Evolutionary conservation across 257 asterid species (phyloP).

Genomic region (Ilex aquifolium): DNA sequence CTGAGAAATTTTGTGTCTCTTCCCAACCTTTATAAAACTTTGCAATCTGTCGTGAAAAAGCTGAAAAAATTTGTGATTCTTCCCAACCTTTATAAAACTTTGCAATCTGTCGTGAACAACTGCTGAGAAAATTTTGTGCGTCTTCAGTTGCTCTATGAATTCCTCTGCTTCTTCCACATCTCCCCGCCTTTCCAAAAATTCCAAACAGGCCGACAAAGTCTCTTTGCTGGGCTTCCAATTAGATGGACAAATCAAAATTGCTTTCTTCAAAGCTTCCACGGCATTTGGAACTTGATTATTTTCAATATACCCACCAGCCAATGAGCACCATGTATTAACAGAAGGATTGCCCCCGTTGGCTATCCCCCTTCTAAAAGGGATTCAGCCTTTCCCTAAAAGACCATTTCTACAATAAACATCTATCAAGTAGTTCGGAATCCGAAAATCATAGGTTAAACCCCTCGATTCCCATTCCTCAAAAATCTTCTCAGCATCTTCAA

Average conservation of each 20-base stretch:
- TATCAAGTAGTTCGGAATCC: conserved; percentile 52
- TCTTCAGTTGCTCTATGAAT: conserved; percentile 26
- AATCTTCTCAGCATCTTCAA: conserved; percentile 45
- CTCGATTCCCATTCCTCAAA: conserved; percentile 56
- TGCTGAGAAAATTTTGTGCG: conserved; percentile 13
- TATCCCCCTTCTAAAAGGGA: conserved; percentile 28
- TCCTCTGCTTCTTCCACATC: conserved; percentile 37
- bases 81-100: conserved; percentile 7
- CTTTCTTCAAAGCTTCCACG: conserved; percentile 51
- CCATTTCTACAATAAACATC: conserved; percentile 50
- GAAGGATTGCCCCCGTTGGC: conserved; percentile 43
- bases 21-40: conserved; percentile 7
- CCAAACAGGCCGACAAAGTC: conserved; percentile 38
- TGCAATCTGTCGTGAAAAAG: conserved; percentile 15
- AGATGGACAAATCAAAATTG: conserved; percentile 37
- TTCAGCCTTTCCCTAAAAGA: conserved; percentile 45
- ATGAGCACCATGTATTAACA: conserved; percentile 45
- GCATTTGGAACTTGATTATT: conserved; percentile 31
- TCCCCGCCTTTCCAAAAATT: conserved; percentile 33
- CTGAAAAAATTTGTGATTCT: conserved; percentile 11
- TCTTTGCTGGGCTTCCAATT: conserved; percentile 29
- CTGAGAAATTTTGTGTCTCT: conserved; percentile 14
- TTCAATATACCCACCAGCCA: conserved; percentile 47
- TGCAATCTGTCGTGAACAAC: conserved; percentile 15
- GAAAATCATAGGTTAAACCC: conserved; percentile 43